These are phyloP conservation scores for Podospora appendiculata DNA, from an alignment of 495 filamentous ascomycete species.

Conservation along the genomic window DNA sequence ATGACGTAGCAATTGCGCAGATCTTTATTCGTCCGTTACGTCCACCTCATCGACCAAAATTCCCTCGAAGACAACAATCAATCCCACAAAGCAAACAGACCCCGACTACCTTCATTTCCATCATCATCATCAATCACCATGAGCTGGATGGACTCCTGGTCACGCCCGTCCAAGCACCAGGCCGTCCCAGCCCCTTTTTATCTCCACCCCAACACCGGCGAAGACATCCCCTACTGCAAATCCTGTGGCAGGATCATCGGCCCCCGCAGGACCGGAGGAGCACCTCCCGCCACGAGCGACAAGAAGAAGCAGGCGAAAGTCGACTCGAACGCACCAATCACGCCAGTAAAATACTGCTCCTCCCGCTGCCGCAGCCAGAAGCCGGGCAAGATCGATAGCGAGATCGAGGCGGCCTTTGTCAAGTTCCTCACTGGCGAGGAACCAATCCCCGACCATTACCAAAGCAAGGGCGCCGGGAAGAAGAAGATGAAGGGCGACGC, in stretches of 20 bases:
- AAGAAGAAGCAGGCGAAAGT: background rate
- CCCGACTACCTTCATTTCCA: no score
- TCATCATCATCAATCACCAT: slow-evolving; percentile 3
- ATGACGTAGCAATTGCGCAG: no score
- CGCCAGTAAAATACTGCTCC: slow-evolving; percentile 1
- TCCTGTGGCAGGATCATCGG: slow-evolving; percentile 34
- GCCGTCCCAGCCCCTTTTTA: slow-evolving; percentile 31
- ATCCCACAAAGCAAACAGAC: no score
- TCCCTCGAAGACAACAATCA: no score
- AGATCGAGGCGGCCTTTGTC: background rate
- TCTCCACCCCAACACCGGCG: slow-evolving; percentile 20
- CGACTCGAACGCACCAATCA: background rate
- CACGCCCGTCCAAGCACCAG: slow-evolving; percentile 27
- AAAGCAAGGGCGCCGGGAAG: background rate
- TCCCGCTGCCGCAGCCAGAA: background rate
- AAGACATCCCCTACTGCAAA: slow-evolving; percentile 29
- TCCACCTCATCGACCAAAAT: no score
- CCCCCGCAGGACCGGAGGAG: slow-evolving; percentile 6
- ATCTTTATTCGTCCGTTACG: no score
- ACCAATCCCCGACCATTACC: background rate
- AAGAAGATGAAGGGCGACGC: slow-evolving; percentile 10
- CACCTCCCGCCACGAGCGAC: background rate
- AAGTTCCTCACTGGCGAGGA: slow-evolving; percentile 1
- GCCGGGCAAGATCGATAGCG: background rate
- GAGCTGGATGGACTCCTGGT: slow-evolving; percentile 35